These are phyloP conservation scores for Alloascoidea africana DNA, from an alignment of 805 yeast genomes.

Conservation along the genomic window DNA sequence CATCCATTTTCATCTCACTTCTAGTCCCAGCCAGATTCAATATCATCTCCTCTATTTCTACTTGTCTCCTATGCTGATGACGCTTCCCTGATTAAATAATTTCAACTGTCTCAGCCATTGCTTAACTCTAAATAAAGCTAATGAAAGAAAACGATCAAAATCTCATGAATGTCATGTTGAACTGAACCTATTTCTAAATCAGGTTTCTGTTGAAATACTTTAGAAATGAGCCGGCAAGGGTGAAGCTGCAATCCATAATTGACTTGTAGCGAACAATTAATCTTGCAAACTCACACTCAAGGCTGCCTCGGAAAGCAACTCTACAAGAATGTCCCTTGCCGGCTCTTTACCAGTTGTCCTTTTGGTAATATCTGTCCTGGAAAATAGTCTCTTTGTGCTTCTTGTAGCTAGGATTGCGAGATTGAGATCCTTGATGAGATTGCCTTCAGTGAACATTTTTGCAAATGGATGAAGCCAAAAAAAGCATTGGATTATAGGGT, in stretches of 20 bases:
- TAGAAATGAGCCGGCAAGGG: neutral
- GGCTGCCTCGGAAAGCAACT: too few relatives aligned
- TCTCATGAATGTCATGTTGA: conserved; percentile 86
- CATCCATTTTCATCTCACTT: too few relatives aligned
- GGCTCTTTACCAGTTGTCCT: neutral
- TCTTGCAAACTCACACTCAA: neutral
- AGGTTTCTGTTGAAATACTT: conserved; percentile 46
- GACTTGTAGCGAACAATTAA: neutral
- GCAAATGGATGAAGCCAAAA: conserved; percentile 55
- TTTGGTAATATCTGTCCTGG: too few relatives aligned
- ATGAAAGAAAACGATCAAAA: conserved; percentile 59
- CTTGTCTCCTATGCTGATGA: conserved; percentile 54
- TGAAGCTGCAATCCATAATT: neutral
- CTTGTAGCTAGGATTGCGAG: too few relatives aligned
- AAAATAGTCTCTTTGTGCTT: too few relatives aligned
- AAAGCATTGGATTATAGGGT: conserved; percentile 81
- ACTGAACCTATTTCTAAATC: conserved; percentile 49
- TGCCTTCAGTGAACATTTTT: conserved; percentile 41
- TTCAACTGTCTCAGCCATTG: conserved; percentile 23
- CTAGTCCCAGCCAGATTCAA: too few relatives aligned
- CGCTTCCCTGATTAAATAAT: conserved; percentile 34
- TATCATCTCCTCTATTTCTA: too few relatives aligned
- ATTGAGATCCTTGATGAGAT: conserved; percentile 22
- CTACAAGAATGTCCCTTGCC: too few relatives aligned
- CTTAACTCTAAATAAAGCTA: conserved; percentile 76